Evolutionary conservation across 2,329 filamentous ascomycete genomes (phyloP).

Genomic region (Colletotrichum endophyticum): DNA sequence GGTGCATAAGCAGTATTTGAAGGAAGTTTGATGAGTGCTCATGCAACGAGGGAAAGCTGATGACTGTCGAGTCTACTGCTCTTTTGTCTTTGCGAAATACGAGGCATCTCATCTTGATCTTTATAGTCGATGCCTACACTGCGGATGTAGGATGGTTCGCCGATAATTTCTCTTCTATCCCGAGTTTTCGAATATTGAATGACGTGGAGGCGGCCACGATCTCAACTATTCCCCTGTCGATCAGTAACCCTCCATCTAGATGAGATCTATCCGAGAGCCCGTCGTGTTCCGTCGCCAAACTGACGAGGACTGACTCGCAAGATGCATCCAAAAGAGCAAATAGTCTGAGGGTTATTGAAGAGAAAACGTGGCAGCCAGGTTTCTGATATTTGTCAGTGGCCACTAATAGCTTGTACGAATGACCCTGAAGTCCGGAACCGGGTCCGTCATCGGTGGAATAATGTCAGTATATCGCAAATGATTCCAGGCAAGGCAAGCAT

Average conservation of each 20-base stretch:
- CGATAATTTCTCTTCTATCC: neutral
- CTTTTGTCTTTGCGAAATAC: neutral
- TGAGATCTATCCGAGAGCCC: neutral
- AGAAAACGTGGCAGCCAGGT: conserved; percentile 22
- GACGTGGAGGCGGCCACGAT: neutral
- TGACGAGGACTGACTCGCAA: neutral
- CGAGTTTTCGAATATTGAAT: neutral
- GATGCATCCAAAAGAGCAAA: conserved; percentile 3
- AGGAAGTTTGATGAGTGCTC: neutral
- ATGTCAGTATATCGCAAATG: neutral
- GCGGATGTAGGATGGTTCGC: neutral
- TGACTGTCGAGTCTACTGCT: neutral
- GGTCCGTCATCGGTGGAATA: neutral
- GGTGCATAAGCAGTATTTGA: neutral
- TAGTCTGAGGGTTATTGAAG: conserved; percentile 19
- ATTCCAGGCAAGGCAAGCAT: neutral
- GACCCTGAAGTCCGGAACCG: neutral
- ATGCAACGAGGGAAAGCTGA: neutral
- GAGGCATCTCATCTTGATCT: neutral
- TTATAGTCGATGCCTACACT: neutral
- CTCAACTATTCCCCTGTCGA: neutral
- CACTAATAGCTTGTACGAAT: neutral
- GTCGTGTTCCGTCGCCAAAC: neutral
- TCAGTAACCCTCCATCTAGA: neutral
- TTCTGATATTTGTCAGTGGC: neutral